Evolutionary conservation across 345 rosid species (phyloP), one percentile per base, ranked within the genome.

Genomic region (Gossypium herbaceum): DNA sequence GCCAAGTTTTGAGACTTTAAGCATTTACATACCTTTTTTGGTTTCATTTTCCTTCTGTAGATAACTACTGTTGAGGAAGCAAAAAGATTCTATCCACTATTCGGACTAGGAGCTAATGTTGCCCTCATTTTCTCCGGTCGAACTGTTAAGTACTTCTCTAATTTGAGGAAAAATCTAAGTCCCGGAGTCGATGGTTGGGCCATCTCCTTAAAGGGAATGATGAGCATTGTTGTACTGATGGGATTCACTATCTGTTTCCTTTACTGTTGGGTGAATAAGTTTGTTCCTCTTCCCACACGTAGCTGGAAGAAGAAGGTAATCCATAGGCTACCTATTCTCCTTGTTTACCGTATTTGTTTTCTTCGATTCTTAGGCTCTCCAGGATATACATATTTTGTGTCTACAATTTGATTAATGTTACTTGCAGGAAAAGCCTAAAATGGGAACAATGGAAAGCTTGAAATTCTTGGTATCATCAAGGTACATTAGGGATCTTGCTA

Each of bases 151-250:
- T 94, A 94, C 76, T 92, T 94, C 85, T 94, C 98, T 44, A 92
- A 89, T 58, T 59, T 94, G 89, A 90, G 98, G 74, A 78, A 87
- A 73, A 85, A 73, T 78, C 84, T 94, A 83, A 97, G 97, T 24
- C 97, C 98, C 78, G 94, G 98, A 79, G 97, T 94, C 73, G 98
- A 94, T 82, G 98, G 98, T 51, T 94, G 98, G 98, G 97, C 98
- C 71, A 61, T 92, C 79, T 92, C 98, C 72, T 84, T 94, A 76
- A 92, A 88, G 82, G 98, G 80, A 15, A 94, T 94, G 97, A 94
- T 94, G 97, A 91, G 92, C 83, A 92, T 92, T 68, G 98, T 94
- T 59, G 97, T 92, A 2, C 70, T 85, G 73, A 87, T 91, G 97
- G 98, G 98, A 11, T 80, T 92, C 0, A 80, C 90, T 29, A 94